phyloP scores from a whole-genome alignment of 345 rosid genomes.

The Aquilaria malaccensis region DNA sequence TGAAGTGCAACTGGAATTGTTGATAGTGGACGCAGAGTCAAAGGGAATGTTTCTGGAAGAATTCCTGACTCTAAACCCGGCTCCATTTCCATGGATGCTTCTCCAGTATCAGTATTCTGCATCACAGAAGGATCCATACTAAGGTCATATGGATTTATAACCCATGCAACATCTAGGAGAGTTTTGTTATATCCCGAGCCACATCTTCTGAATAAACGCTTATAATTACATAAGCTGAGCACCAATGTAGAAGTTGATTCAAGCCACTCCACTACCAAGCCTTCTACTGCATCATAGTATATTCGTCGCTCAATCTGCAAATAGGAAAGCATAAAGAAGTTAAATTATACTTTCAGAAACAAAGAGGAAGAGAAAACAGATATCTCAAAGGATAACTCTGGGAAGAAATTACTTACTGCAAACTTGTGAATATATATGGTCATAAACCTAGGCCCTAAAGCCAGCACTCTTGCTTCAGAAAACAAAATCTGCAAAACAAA shows the following conservation, averaged over 20 bases:
- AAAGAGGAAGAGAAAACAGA: background rate
- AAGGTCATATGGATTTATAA: conserved; percentile 42
- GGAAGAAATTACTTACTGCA: conserved; percentile 44
- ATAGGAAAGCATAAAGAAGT: background rate
- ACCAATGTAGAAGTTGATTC: conserved; percentile 77
- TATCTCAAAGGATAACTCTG: too few species aligned
- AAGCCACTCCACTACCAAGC: conserved; percentile 69
- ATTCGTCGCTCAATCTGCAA: conserved; percentile 76
- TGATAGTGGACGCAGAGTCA: conserved; percentile 57
- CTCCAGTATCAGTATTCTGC: conserved; percentile 1
- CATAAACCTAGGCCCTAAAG: conserved; percentile 84
- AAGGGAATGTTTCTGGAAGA: conserved; percentile 57
- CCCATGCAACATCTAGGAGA: conserved; percentile 47
- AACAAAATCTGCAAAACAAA: conserved; percentile 47
- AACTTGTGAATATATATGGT: conserved; percentile 67
- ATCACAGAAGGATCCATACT: conserved; percentile 13
- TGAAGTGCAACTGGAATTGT: conserved; percentile 76
- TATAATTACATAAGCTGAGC: conserved; percentile 31
- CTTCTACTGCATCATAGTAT: conserved; percentile 74
- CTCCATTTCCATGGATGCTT: conserved; percentile 3
- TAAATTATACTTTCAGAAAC: background rate
- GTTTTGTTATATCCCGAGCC: conserved; percentile 32
- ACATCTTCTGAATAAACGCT: conserved; percentile 38
- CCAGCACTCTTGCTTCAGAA: conserved; percentile 78
- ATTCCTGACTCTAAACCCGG: conserved; percentile 18